A percentile compares a stretch with the other conserved stretches of the same genome.
phyloP scores from a whole-genome alignment of 257 asterid species.

The Thymus quinquecostatus region DNA sequence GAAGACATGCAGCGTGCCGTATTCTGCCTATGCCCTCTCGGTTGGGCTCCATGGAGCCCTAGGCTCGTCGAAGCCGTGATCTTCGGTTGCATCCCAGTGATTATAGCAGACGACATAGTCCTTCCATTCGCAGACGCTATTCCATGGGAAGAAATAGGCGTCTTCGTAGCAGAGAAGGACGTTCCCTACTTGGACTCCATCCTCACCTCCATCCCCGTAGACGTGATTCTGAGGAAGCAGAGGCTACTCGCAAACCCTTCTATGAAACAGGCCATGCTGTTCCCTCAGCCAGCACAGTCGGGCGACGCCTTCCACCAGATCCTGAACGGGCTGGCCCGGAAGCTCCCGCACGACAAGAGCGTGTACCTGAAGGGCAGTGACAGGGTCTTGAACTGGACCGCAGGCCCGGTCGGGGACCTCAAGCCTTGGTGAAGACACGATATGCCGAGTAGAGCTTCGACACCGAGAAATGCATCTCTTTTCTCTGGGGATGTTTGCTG shows the following conservation, averaged over 20 bases:
- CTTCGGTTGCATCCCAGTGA: slow-evolving; percentile 85
- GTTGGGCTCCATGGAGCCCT: slow-evolving; percentile 97
- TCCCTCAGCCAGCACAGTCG: slow-evolving; percentile 68
- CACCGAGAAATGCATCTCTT: neutral
- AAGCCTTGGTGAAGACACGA: slow-evolving; percentile 63
- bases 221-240: slow-evolving; percentile 69
- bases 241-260: slow-evolving; percentile 59
- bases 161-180: slow-evolving; percentile 51
- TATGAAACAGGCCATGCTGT: slow-evolving; percentile 61
- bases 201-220: slow-evolving; percentile 52
- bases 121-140: slow-evolving; percentile 71
- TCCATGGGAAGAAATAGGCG: slow-evolving; percentile 62
- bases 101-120: slow-evolving; percentile 85
- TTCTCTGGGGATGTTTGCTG: neutral
- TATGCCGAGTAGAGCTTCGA: neutral
- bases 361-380: slow-evolving; percentile 44
- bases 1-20: slow-evolving; percentile 86
- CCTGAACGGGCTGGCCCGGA: slow-evolving; percentile 70
- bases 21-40: slow-evolving; percentile 87
- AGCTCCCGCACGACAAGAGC: slow-evolving; percentile 44
- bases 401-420: slow-evolving; percentile 55
- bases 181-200: slow-evolving; percentile 58
- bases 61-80: slow-evolving; percentile 83
- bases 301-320: slow-evolving; percentile 88
- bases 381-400: slow-evolving; percentile 51